Evolutionary conservation across 805 yeast genomes (phyloP).

Genomic region (Metschnikowia anglica): DNA sequence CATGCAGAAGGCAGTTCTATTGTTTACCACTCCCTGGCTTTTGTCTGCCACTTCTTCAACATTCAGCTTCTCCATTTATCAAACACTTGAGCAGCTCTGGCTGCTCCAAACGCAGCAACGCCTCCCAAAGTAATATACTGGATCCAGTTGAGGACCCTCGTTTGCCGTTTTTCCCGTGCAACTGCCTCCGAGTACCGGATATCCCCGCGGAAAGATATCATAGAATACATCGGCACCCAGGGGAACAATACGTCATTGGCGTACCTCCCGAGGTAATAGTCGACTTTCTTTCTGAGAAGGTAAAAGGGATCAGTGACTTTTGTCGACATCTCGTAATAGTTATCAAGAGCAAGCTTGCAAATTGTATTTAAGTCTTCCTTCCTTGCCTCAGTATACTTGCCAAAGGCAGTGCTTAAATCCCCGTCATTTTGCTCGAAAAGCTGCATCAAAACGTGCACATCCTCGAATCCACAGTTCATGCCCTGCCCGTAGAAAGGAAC

Average conservation of each 20-base stretch:
- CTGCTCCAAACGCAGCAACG: constrained; percentile 13
- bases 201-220: constrained; percentile 88
- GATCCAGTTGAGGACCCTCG: constrained; percentile 41
- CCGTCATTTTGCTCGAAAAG: constrained; percentile 41
- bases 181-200: constrained; percentile 74
- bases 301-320: constrained; percentile 65
- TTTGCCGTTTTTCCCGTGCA: constrained; percentile 53
- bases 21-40: not conserved
- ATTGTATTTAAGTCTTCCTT: constrained; percentile 72
- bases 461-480: constrained; percentile 95
- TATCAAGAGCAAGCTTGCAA: constrained; percentile 71
- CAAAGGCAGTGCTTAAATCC: constrained; percentile 51
- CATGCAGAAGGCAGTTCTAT: not conserved
- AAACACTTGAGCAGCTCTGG: constrained; percentile 15
- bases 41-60: not conserved
- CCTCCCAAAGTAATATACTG: constrained; percentile 23
- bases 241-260: constrained; percentile 46
- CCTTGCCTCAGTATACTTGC: constrained; percentile 53
- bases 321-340: constrained; percentile 85
- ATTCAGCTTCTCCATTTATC: constrained; percentile 5
- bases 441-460: constrained; percentile 66
- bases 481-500: constrained; percentile 99
- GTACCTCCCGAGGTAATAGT: constrained; percentile 57
- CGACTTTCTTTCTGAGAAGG: constrained; percentile 65
- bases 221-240: constrained; percentile 87